phyloP scores from a whole-genome alignment of 2,329 filamentous ascomycete genomes.

The Neonectria neomacrospora region DNA sequence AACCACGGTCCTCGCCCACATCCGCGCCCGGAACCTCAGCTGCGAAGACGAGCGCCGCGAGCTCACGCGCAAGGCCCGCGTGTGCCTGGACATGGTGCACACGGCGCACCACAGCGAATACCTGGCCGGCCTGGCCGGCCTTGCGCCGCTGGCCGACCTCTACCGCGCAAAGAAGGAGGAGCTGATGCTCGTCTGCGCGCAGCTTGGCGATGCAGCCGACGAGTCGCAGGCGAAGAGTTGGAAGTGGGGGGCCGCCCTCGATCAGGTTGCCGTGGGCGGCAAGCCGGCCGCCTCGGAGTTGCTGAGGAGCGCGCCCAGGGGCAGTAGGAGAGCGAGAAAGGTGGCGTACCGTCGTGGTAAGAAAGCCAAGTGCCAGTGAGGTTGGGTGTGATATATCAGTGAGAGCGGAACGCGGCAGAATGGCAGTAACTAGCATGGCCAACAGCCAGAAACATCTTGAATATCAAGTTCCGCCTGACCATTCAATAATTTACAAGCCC shows the following conservation, averaged over 20 bases:
- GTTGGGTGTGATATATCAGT: background rate
- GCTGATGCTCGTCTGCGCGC: background rate
- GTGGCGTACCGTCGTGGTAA: background rate
- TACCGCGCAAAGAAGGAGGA: background rate
- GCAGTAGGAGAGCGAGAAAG: background rate
- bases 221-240: background rate
- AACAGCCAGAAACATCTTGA: background rate
- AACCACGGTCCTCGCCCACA: background rate
- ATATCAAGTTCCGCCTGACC: background rate
- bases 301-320: background rate
- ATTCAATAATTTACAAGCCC: constrained; percentile 18
- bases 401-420: background rate
- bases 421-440: background rate
- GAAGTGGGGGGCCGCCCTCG: background rate
- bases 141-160: background rate
- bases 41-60: background rate
- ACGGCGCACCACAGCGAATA: background rate
- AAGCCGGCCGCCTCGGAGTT: background rate
- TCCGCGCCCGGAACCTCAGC: background rate
- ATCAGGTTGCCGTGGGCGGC: background rate
- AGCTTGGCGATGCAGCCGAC: background rate
- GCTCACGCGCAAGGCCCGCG: background rate
- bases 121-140: background rate
- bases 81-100: background rate
- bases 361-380: background rate